These are phyloP conservation scores for Rauvolfia tetraphylla DNA, from an alignment of 257 asterid genomes.

Conservation along the genomic window DNA sequence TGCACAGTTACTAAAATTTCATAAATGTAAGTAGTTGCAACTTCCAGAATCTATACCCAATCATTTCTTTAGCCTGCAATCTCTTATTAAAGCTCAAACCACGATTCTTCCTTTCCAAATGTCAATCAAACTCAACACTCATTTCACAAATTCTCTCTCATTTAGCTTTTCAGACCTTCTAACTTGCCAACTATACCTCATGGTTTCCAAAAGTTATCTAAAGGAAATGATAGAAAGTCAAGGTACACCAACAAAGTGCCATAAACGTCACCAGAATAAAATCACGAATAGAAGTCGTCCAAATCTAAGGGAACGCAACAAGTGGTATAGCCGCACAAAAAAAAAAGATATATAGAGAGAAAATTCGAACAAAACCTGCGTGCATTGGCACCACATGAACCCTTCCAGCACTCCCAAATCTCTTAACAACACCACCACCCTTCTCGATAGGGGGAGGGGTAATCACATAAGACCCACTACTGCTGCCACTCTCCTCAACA, in stretches of 20 bases:
- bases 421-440: constrained; percentile 70
- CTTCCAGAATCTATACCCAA: neutral
- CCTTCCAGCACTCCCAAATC: constrained; percentile 75
- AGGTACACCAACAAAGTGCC: neutral
- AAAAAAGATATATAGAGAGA: neutral
- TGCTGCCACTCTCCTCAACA: constrained; percentile 48
- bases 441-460: constrained; percentile 67
- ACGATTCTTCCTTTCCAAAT: neutral
- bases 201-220: neutral
- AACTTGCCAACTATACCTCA: neutral
- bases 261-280: neutral
- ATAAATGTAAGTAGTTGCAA: neutral
- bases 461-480: constrained; percentile 66
- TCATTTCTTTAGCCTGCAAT: neutral
- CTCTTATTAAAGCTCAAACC: neutral
- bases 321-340: neutral
- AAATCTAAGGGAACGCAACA: neutral
- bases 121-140: neutral
- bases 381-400: constrained; percentile 81
- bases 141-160: neutral
- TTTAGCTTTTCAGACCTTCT: neutral
- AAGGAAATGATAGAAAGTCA: neutral
- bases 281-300: neutral
- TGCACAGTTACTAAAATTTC: neutral
- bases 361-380: constrained; percentile 54